A percentile compares a stretch with the other conserved stretches of the same genome.
Evolutionary conservation across 192 early-diverging fungal species (phyloP).

Genomic region (Kappamyces sp.): DNA sequence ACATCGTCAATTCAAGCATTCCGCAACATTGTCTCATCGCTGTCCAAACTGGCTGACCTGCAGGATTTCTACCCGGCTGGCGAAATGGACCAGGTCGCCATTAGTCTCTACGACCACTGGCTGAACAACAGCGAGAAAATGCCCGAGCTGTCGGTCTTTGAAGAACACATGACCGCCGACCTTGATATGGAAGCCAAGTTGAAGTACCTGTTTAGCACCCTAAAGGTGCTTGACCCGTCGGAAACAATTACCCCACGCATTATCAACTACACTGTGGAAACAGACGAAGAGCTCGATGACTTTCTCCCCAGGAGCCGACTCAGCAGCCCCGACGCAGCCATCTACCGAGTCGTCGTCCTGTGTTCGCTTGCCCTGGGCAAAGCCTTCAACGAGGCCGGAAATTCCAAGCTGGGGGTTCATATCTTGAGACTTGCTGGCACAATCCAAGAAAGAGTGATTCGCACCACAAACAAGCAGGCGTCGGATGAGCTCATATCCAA

Average conservation of each 20-base stretch:
- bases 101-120: no score
- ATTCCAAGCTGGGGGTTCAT: slow-evolving; percentile 12
- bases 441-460: slow-evolving; percentile 5
- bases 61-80: no score
- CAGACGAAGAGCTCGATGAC: no score
- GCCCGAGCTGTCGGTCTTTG: no score
- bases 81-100: no score
- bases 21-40: no score
- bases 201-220: slow-evolving; percentile 4
- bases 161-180: neutral
- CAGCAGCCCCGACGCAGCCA: neutral
- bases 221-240: neutral
- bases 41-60: no score
- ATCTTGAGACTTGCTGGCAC: slow-evolving; percentile 3
- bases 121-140: no score
- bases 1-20: no score
- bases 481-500: neutral
- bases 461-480: neutral
- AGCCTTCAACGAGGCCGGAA: neutral
- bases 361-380: slow-evolving; percentile 5
- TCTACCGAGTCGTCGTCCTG: slow-evolving; percentile 1
- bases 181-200: slow-evolving; percentile 3
- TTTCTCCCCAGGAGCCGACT: neutral
- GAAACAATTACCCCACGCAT: no score
- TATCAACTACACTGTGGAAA: neutral